Base-by-base conservation (phyloP, 371 early-diverging fungal genomes). In the Apophysomyces ossiformis region DNA sequence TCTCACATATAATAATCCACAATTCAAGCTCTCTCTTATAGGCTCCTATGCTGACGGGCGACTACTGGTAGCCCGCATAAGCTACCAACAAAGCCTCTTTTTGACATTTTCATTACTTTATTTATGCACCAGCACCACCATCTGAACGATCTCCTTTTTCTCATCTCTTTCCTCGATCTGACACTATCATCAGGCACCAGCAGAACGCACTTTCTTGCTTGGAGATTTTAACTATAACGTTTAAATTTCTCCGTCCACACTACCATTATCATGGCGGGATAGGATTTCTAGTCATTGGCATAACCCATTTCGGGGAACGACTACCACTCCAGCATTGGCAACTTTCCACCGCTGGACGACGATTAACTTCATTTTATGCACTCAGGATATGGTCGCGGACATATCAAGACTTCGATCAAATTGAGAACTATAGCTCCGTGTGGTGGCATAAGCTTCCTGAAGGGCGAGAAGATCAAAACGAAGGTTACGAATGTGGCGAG, bases 201-300 rank as follows among this genome's bases (percentile, higher is more conserved):
- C 56, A 13, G 13, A n/a, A 4, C 64, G 64, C 64, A 43, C 56
- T 26, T 21, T 64, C 56, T 41, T 64, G 3, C 47, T 64, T 11
- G 64, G 64, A 1, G 64, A 64, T 58, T 64, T 64, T 36, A 65
- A 65, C 35, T 15, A 64, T 45, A 44, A 64, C 58, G 41, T 64
- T 45, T 32, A 64, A 12, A 9, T 5, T 7, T 45, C 35, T 1
- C 12, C 8, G 11, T 37, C 62, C n/a, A 11, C 13, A 5, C n/a
- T 46, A n/a, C 32, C 45, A 15, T 7, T 35, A 1, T 9, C 62
- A 11, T 62, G 62, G 62, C 16, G n/a, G 16, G 15, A 50, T 15
- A 46, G 62, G 62, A 9, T 62, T 32, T 35, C 2, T n/a, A 11
- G 3, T 13, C 32, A 21, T 4, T 62, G 62, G 62, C 50, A 46